Percentiles rank a stretch among this genome's conserved stretches.
These are phyloP conservation scores for Penicillium expansum DNA, from an alignment of 2,329 filamentous ascomycete species.

Conservation along the genomic window DNA sequence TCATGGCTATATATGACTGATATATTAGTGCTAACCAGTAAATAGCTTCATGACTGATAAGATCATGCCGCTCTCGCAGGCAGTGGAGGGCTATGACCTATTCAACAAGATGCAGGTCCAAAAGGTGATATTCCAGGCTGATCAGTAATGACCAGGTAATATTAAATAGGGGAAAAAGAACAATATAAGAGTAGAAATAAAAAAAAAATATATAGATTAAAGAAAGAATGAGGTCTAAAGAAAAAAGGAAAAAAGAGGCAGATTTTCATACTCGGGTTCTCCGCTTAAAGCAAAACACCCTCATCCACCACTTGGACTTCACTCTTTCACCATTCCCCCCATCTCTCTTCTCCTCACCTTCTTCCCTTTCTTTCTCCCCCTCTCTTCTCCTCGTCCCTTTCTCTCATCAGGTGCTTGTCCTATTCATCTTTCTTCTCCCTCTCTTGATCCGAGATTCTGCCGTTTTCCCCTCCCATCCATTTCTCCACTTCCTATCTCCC, in stretches of 20 bases:
- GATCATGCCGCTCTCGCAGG: conserved; percentile 67
- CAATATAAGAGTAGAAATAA: background rate
- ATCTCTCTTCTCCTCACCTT: conserved; percentile 11
- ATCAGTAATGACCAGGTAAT: conserved; percentile 28
- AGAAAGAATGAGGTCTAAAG: background rate
- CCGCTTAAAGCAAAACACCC: conserved; percentile 23
- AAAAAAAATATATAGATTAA: background rate
- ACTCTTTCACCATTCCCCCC: conserved; percentile 12
- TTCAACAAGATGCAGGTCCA: conserved; percentile 72
- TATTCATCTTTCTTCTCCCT: conserved; percentile 14
- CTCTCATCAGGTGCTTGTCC: background rate
- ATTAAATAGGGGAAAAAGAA: background rate
- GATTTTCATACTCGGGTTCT: conserved; percentile 11
- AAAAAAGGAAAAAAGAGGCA: conserved; percentile 6
- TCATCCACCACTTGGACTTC: conserved; percentile 10
- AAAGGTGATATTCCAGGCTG: conserved; percentile 66
- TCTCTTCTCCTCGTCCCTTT: conserved; percentile 18
- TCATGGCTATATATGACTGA: background rate
- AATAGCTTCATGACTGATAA: conserved; percentile 73
- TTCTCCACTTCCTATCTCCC: conserved; percentile 26
- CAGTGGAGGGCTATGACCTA: conserved; percentile 65
- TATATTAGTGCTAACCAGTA: background rate
- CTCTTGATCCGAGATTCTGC: conserved; percentile 17
- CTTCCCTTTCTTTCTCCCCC: conserved; percentile 17
- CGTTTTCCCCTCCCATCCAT: conserved; percentile 21